Base-by-base conservation (phyloP, 768 basidiomycete species). In the Ramaria sp. region DNA sequence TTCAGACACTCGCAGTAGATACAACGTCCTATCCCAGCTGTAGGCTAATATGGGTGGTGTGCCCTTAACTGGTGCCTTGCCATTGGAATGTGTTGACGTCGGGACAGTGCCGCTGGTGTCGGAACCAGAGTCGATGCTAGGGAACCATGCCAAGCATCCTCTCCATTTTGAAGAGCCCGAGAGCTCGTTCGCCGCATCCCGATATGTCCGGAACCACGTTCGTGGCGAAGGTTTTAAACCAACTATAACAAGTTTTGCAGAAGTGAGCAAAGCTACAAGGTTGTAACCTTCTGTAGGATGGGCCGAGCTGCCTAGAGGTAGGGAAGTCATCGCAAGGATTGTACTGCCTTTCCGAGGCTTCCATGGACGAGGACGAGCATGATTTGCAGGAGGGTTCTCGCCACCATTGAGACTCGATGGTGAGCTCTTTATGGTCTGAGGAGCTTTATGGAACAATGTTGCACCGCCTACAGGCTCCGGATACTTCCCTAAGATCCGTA, bases 401-500 rank as follows among this genome's bases (percentile, higher is more conserved):
- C 59, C 61, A 41, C 59, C 61, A 56, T 60, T 66, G 10, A 47
- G 9, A 20, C 38, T 50, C 15, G 36, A 25, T 58, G 53, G 48
- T 58, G 51, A 56, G 39, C 44, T 44, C 18, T 39, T 42, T 28
- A 8, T 15, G 18, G 1, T 32, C 24, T 60, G 63, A 22, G 51
- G 58, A 53, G 28, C 56, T 48, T 36, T 59, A n/a, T 39, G 54
- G 55, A 54, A 59, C 45, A 13, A 34, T 34, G 30, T 59, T 55
- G 22, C 56, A 57, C 49, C 60, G 41, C 15, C 60, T 41, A 41
- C 34, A 25, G 32, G 39, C 27, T 83, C 78, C 3, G 88, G 87
- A 63, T 97, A 95, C 62, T 85, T 88, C 1, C 96, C 96, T 1
- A 98, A 75, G 50, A 99, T 89, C 16, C 96, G 83, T 43, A 98